Percentiles rank a stretch among this genome's conserved stretches.
phyloP scores from a whole-genome alignment of 108 stramenopile genomes.

The Cyclotella atomus region DNA sequence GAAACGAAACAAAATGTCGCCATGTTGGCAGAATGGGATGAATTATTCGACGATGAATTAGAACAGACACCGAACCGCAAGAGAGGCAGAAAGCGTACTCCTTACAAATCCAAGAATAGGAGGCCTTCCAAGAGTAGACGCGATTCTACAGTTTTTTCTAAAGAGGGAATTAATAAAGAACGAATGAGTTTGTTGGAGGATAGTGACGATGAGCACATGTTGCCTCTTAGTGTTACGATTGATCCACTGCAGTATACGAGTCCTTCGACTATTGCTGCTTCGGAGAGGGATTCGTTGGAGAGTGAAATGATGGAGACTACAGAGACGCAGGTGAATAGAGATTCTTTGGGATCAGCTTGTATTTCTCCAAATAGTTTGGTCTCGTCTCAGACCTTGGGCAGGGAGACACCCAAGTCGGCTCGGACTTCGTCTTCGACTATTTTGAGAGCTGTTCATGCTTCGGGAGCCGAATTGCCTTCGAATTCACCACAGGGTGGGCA shows the following conservation, averaged over 20 bases:
- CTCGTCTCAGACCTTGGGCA: not conserved
- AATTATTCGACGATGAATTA: slow-evolving; percentile 35
- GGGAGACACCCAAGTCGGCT: slow-evolving; percentile 51
- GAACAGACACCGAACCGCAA: slow-evolving; percentile 16
- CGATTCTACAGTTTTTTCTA: slow-evolving; percentile 37
- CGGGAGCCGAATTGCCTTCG: slow-evolving; percentile 30
- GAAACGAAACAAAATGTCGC: slow-evolving; percentile 44
- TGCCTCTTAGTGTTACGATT: slow-evolving; percentile 42
- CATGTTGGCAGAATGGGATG: slow-evolving; percentile 49
- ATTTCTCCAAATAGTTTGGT: slow-evolving; percentile 37
- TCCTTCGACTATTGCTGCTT: slow-evolving; percentile 28
- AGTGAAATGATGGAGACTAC: not conserved
- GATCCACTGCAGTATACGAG: slow-evolving; percentile 42
- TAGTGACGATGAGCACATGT: slow-evolving; percentile 13
- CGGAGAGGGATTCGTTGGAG: not conserved
- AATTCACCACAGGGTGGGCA: slow-evolving; percentile 17
- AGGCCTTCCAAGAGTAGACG: slow-evolving; percentile 29
- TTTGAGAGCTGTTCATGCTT: slow-evolving; percentile 41
- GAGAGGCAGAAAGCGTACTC: slow-evolving; percentile 36
- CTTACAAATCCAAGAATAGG: slow-evolving; percentile 20
- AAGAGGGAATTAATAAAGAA: too few species aligned
- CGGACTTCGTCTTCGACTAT: slow-evolving; percentile 46
- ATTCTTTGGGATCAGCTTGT: slow-evolving; percentile 39
- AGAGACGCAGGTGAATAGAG: not conserved
- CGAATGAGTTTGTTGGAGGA: slow-evolving; percentile 38